Conservation (phyloP, 345 rosid genomes). For the Brassica incana region DNA sequence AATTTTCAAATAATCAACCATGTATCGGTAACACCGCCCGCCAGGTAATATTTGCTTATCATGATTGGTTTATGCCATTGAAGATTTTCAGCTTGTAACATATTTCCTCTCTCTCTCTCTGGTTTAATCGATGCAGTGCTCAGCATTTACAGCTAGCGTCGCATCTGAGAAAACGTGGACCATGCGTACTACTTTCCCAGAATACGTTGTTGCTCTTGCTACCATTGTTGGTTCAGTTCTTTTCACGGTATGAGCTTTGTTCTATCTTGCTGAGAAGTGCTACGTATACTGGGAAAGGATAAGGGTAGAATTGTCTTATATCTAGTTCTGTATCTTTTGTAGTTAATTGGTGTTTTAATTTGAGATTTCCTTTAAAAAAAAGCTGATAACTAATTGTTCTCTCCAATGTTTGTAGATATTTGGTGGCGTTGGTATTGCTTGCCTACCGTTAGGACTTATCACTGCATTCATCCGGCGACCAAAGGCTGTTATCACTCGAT, state of each 20-base stretch:
- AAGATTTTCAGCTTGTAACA: conserved; percentile 15
- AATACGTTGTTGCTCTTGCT: conserved; percentile 98
- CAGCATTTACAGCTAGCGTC: conserved; percentile 70
- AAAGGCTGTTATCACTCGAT: conserved; percentile 96
- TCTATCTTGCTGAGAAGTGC: conserved; percentile 8
- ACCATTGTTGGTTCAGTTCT: conserved; percentile 98
- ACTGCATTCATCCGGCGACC: conserved; percentile 95
- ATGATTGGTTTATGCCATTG: background rate
- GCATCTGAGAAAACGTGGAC: conserved; percentile 97
- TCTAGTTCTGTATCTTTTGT: conserved; percentile 4
- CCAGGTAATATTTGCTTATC: conserved; percentile 51
- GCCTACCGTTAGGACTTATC: conserved; percentile 91
- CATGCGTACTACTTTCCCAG: conserved; percentile 94
- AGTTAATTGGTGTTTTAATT: conserved; percentile 1
- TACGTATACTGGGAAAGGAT: background rate
- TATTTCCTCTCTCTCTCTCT: conserved; percentile 4
- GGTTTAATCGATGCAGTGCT: conserved; percentile 58
- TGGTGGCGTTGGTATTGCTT: conserved; percentile 98
- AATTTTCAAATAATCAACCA: conserved; percentile 56
- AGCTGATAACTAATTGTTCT: background rate
- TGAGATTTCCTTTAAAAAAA: background rate
- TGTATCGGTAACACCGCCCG: conserved; percentile 62
- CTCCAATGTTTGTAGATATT: conserved; percentile 62
- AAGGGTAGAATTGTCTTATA: too few species aligned
- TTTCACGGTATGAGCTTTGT: conserved; percentile 62